A percentile compares a stretch with the other conserved stretches of the same genome.
Conservation (phyloP, 345 rosid genomes). For the Carallia brachiata region DNA sequence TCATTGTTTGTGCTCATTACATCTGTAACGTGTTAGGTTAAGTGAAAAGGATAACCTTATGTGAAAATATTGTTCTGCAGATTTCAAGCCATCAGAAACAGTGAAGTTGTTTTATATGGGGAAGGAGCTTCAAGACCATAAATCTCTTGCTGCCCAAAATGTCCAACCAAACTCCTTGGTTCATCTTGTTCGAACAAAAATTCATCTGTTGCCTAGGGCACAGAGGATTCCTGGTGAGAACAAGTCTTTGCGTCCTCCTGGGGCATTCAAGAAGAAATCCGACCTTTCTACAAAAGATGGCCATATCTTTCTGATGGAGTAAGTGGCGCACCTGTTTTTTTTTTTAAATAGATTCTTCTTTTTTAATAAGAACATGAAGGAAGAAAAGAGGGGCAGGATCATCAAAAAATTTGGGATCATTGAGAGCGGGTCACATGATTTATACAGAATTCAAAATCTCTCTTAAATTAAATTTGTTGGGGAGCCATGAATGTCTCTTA, state of each 20-base stretch:
- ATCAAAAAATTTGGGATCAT: no score
- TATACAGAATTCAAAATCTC: no score
- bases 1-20: background rate
- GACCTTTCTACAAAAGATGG: constrained; percentile 98
- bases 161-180: constrained; percentile 87
- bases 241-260: constrained; percentile 91
- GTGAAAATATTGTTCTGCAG: constrained; percentile 37
- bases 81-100: constrained; percentile 82
- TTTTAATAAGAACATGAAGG: no score
- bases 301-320: constrained; percentile 94
- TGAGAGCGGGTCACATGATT: no score
- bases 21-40: background rate
- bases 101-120: constrained; percentile 81
- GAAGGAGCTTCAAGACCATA: constrained; percentile 84
- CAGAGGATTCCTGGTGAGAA: constrained; percentile 91
- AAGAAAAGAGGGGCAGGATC: no score
- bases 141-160: constrained; percentile 73
- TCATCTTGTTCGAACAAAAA: constrained; percentile 85
- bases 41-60: constrained; percentile 17
- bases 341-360: background rate
- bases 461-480: no score
- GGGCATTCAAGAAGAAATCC: constrained; percentile 98
- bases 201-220: constrained; percentile 80
- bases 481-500: no score
- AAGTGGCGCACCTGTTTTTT: constrained; percentile 29